Percentiles rank a stretch among this genome's conserved stretches.
Evolutionary conservation across 306 rosid genomes (phyloP).

Genomic region (Lupinus albus): DNA sequence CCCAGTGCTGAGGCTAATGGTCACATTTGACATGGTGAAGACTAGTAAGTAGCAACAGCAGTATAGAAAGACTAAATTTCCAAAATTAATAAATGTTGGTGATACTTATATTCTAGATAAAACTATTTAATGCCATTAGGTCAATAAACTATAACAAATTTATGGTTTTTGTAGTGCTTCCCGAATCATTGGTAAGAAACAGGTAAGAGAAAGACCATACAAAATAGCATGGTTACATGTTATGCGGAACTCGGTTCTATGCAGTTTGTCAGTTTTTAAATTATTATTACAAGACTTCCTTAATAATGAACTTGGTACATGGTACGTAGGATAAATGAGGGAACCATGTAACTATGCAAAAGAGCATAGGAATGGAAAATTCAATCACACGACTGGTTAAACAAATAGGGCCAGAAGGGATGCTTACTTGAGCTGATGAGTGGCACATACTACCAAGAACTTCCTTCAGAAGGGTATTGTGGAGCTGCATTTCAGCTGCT

Average conservation of each 20-base stretch:
- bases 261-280: no score
- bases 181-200: slow-evolving; percentile 5
- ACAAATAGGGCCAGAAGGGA: slow-evolving; percentile 31
- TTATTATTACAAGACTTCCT: no score
- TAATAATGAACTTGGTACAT: no score
- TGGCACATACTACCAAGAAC: slow-evolving; percentile 88
- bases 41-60: background rate
- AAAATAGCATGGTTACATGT: no score
- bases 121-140: slow-evolving; percentile 11
- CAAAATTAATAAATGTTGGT: slow-evolving; percentile 15
- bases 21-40: background rate
- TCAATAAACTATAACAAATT: slow-evolving; percentile 5
- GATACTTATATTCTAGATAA: slow-evolving; percentile 19
- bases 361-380: slow-evolving; percentile 18
- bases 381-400: slow-evolving; percentile 30
- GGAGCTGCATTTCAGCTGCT: slow-evolving; percentile 72
- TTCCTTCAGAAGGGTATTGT: slow-evolving; percentile 78
- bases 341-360: no score
- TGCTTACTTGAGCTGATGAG: slow-evolving; percentile 95
- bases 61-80: slow-evolving; percentile 7
- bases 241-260: no score
- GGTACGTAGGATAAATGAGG: no score
- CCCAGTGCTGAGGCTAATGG: slow-evolving; percentile 17
- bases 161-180: slow-evolving; percentile 6
- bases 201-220: slow-evolving; percentile 11